These are phyloP conservation scores for Piedraia hortae DNA, from an alignment of 2,329 filamentous ascomycete genomes.

Conservation along the genomic window DNA sequence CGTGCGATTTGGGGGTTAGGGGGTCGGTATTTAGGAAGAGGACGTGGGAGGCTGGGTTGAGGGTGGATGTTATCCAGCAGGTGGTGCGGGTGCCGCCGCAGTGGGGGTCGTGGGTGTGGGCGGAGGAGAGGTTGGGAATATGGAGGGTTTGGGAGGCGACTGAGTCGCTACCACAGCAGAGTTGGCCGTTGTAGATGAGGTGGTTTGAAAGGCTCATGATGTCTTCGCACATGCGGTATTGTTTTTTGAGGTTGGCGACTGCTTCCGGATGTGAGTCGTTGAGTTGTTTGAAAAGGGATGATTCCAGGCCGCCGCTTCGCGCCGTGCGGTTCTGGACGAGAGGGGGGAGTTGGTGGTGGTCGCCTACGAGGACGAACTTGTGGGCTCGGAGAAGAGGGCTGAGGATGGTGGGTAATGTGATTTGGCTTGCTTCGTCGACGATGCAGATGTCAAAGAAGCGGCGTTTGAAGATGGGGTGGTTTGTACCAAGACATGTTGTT, in stretches of 20 bases:
- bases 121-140: constrained; percentile 35
- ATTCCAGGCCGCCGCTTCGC: constrained; percentile 58
- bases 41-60: constrained; percentile 45
- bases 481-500: constrained; percentile 80
- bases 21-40: constrained; percentile 75
- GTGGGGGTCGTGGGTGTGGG: no score
- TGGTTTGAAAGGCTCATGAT: constrained; percentile 85
- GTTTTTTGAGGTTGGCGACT: constrained; percentile 76
- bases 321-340: constrained; percentile 83
- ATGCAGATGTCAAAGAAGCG: constrained; percentile 94
- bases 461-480: constrained; percentile 64
- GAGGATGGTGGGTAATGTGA: constrained; percentile 79
- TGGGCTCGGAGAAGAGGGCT: constrained; percentile 80
- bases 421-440: constrained; percentile 91
- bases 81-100: constrained; percentile 1
- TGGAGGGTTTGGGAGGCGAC: constrained; percentile 45
- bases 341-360: constrained; percentile 87
- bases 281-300: constrained; percentile 79
- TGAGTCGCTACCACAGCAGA: constrained; percentile 63
- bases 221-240: constrained; percentile 95
- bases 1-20: constrained; percentile 34
- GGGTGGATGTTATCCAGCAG: constrained; percentile 54
- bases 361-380: constrained; percentile 83
- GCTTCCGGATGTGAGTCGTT: constrained; percentile 69
- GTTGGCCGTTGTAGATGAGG: constrained; percentile 68